Evolutionary conservation across 345 rosid species (phyloP), one percentile per base, ranked within the genome.

Genomic region (Luvunga scandens): DNA sequence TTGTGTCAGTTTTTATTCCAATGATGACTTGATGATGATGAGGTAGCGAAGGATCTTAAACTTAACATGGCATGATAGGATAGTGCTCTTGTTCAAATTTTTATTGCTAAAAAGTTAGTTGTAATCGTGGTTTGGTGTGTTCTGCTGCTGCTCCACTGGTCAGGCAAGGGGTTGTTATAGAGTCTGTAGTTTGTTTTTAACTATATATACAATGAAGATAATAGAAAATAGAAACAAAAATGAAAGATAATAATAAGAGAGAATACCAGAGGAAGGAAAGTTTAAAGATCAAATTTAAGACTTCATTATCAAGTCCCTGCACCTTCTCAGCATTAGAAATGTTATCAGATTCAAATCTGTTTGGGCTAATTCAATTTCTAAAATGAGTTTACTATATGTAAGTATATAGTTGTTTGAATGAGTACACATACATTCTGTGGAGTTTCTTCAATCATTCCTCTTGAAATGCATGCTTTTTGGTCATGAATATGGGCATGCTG

Each of bases 361-460:
- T 27, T 45, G 59, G 31, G 56, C 14, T 69, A 27, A 25, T 45
- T 45, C 14, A 34, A 36, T 28, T 69, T 69, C 59, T 69, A 45
- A 21, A 12, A 45, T 27, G 24, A 25, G 5, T 69, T 25, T 69
- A 7, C 4, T 4, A 42, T 42, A 42, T 14, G 22, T 25, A 14
- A 45, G 4, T 39, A 8, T 1, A 14, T 39, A 39, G 25, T 42
- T 14, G 34, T 42, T 69, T 39, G 57, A 69, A 69, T 42, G 24
- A 42, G 48, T 33, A 4, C 33, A 55, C 33, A 30, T 25, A 31
- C 28, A 12, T 64, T 9, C 28, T 30, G 1, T 31, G 6, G 39
- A 42, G 62, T 31, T 73, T 75, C 39, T 63, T 62, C 30, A 28
- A 42, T 42, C 75, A 33, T 22, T 63, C 42, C 22, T 75, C 69